These are phyloP conservation scores for Ophiocordyceps australis DNA, from an alignment of 2,329 filamentous ascomycete genomes.

Conservation along the genomic window DNA sequence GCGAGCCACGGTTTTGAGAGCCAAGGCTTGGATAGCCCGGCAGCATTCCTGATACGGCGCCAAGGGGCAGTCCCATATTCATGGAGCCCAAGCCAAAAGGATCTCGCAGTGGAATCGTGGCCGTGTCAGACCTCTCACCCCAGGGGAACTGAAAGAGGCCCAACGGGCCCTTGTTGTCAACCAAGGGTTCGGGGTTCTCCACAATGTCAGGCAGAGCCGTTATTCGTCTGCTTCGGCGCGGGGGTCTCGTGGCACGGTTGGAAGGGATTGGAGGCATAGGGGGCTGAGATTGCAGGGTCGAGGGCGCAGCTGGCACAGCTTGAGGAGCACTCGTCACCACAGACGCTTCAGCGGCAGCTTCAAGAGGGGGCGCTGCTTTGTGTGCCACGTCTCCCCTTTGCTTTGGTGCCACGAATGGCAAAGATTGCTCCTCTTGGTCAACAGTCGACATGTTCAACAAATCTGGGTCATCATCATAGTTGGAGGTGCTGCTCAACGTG, in stretches of 20 bases:
- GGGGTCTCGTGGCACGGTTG: constrained; percentile 34
- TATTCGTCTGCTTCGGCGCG: constrained; percentile 34
- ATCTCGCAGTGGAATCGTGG: constrained; percentile 10
- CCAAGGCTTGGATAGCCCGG: constrained; percentile 2
- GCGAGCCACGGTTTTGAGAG: constrained; percentile 1
- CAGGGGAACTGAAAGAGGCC: constrained; percentile 50
- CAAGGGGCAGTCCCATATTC: constrained; percentile 28
- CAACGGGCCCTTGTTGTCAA: constrained; percentile 37
- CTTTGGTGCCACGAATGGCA: no score
- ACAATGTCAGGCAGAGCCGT: constrained; percentile 44
- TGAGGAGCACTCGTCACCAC: no score
- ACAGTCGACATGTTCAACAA: no score
- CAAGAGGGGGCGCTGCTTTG: no score
- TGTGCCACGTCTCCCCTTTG: no score
- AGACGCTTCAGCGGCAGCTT: no score
- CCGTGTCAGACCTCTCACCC: constrained; percentile 43
- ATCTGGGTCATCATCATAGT: no score
- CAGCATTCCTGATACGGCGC: constrained; percentile 16
- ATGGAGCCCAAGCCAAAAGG: constrained; percentile 12
- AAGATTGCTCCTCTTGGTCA: no score
- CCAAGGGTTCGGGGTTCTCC: constrained; percentile 40
- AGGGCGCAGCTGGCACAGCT: no score
- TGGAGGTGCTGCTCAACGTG: no score
- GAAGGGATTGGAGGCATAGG: no score
- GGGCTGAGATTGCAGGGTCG: no score